Percentiles rank a stretch among this genome's conserved stretches.
Evolutionary conservation across 805 yeast species (phyloP).

Genomic region (Wickerhamomyces alni): DNA sequence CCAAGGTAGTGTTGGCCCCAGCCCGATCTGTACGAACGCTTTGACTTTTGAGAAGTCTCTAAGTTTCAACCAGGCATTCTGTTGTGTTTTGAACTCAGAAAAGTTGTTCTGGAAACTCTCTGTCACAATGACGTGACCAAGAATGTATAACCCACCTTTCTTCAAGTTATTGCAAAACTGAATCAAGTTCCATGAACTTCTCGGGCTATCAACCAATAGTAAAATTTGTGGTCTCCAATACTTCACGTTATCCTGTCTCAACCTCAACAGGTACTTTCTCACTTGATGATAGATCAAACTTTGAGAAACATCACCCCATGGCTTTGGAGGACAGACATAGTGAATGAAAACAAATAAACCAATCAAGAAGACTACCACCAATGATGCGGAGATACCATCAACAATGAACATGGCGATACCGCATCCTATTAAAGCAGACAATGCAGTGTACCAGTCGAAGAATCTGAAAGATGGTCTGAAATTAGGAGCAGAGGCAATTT

Average conservation of each 20-base stretch:
- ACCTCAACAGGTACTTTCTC: constrained; percentile 75
- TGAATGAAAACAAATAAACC: constrained; percentile 75
- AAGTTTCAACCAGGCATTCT: constrained; percentile 75
- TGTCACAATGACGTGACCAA: constrained; percentile 85
- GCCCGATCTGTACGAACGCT: constrained; percentile 90
- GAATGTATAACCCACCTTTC: constrained; percentile 88
- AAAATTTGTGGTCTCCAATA: constrained; percentile 98
- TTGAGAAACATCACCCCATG: constrained; percentile 98
- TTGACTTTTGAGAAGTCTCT: constrained; percentile 75
- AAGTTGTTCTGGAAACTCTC: constrained; percentile 57
- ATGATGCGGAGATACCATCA: constrained; percentile 83
- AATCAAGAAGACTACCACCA: constrained; percentile 60
- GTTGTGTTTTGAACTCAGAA: constrained; percentile 66
- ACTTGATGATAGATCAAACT: constrained; percentile 94
- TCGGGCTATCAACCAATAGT: constrained; percentile 82
- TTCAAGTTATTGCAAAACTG: constrained; percentile 91
- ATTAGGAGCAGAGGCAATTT: constrained; percentile 93
- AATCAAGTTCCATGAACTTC: constrained; percentile 87
- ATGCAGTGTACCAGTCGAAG: constrained; percentile 79
- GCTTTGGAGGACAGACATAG: constrained; percentile 87
- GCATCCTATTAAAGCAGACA: constrained; percentile 63
- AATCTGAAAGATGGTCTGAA: constrained; percentile 92
- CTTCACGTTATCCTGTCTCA: constrained; percentile 89
- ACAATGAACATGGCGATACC: constrained; percentile 88
- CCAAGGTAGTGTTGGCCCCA: constrained; percentile 87